A percentile compares a stretch with the other conserved stretches of the same genome.
Conservation (phyloP, 192 early-diverging fungal species). For the Jimgerdemannia flammicorona region DNA sequence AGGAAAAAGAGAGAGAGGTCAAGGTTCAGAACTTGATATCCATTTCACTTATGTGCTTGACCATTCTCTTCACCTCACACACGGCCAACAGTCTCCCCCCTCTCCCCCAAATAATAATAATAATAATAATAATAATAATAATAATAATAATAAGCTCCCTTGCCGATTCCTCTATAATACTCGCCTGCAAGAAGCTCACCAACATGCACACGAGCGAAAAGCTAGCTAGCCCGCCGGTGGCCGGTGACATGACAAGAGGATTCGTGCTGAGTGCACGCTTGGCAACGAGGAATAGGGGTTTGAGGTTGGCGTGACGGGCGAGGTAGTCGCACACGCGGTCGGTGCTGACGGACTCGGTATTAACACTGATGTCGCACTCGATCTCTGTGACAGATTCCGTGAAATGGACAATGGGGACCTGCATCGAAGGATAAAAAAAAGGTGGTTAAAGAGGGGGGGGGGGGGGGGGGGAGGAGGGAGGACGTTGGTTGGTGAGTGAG, state of each 20-base stretch:
- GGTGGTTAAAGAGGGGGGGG: background rate
- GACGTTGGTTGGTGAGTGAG: background rate
- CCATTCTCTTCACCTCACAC: too few relatives aligned
- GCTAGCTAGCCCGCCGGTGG: background rate
- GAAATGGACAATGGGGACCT: background rate
- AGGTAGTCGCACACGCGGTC: background rate
- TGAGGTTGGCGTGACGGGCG: background rate
- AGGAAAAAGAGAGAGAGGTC: background rate
- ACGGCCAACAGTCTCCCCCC: too few relatives aligned
- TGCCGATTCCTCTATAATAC: background rate
- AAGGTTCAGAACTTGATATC: too few relatives aligned
- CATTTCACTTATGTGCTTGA: too few relatives aligned
- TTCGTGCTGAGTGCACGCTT: background rate
- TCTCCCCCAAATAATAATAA: too few relatives aligned
- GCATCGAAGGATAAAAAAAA: background rate
- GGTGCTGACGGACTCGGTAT: background rate
- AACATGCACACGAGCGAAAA: background rate
- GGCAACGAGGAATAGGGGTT: background rate
- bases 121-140: background rate
- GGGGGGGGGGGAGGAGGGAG: background rate
- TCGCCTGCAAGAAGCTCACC: background rate
- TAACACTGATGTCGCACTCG: background rate
- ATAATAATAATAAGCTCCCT: background rate
- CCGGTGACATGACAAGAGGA: background rate
- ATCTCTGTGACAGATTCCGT: background rate